Base-by-base conservation (phyloP, 306 rosid genomes). In the Cucurbita argyrosperma region DNA sequence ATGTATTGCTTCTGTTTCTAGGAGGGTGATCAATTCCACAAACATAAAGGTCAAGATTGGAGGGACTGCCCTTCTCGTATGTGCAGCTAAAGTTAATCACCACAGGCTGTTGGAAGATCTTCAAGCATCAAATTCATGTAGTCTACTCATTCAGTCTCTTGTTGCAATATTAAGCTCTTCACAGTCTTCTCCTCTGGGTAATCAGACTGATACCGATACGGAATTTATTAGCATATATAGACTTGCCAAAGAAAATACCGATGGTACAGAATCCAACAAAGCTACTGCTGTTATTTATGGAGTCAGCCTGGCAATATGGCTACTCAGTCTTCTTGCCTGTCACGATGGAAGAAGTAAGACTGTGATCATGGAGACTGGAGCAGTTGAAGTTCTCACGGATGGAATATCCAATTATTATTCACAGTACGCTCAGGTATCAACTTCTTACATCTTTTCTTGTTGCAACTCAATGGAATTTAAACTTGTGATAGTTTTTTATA, bases 331-430 rank as follows among this genome's bases (percentile, higher is more conserved):
- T 79, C 92, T 94, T 80, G 95, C 97, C 26, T 88, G 97, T 81
- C 90, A 86, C 56, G 91, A 88, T 79, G 96, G 79, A 78, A 89
- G 81, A 79, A 85, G 87, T 80, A 94, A 85, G 82, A 71, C 19
- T 78, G 81, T 77, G 81, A 89, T 89, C 74, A 90, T 89, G 98
- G 96, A 93, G 77, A 87, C 97, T 81, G 98, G 92, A 77, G 98
- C 92, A n/a, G 85, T 94, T 82, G 98, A 90, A 75, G 88, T 85
- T 77, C 87, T 94, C 74, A 85, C 85, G 15, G 96, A 90, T 37
- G 86, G 95, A 86, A 89, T 94, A 83, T 83, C 98, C 64, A 83
- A 84, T 72, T 84, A 79, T 80, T 94, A 77, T 76, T 83, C 89
- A 15, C 90, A 80, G 70, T 89, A 89, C 82, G 83, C 91, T 79